Conservation (phyloP, 352 stramenopile genomes). For the Phytophthora fragariaefolia region DNA sequence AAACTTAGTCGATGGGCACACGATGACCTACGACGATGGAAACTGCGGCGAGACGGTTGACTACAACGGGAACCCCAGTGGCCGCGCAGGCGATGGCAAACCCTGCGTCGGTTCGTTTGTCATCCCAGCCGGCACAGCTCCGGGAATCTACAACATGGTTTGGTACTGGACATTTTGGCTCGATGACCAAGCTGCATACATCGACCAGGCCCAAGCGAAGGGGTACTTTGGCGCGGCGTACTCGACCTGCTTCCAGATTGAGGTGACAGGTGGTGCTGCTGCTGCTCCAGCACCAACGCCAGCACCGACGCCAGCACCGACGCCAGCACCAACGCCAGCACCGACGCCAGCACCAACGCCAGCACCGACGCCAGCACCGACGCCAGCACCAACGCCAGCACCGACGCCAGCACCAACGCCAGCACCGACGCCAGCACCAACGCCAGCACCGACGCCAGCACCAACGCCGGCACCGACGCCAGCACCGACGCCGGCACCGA, state of each 20-base stretch:
- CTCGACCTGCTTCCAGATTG: slow-evolving; percentile 73
- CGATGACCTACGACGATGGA: slow-evolving; percentile 60
- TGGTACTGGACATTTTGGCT: slow-evolving; percentile 82
- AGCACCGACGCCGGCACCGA: slow-evolving; percentile 6
- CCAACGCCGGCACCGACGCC: not conserved
- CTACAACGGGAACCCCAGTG: slow-evolving; percentile 45
- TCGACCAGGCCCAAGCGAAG: slow-evolving; percentile 53
- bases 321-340: slow-evolving; percentile 2
- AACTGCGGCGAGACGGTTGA: slow-evolving; percentile 69
- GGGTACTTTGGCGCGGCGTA: slow-evolving; percentile 76
- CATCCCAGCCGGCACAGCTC: slow-evolving; percentile 46
- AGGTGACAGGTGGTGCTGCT: slow-evolving; percentile 38
- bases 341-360: slow-evolving; percentile 8
- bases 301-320: not conserved
- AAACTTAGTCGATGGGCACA: slow-evolving; percentile 54
- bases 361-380: not conserved
- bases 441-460: not conserved
- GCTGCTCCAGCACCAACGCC: slow-evolving; percentile 9
- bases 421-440: not conserved
- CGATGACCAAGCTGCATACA: slow-evolving; percentile 49
- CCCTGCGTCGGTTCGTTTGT: slow-evolving; percentile 65
- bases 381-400: slow-evolving; percentile 5
- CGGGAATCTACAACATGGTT: slow-evolving; percentile 70
- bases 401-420: slow-evolving; percentile 5
- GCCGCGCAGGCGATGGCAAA: slow-evolving; percentile 63